Conservation (phyloP, 495 filamentous ascomycete species). For the Penicillium subrubescens region DNA sequence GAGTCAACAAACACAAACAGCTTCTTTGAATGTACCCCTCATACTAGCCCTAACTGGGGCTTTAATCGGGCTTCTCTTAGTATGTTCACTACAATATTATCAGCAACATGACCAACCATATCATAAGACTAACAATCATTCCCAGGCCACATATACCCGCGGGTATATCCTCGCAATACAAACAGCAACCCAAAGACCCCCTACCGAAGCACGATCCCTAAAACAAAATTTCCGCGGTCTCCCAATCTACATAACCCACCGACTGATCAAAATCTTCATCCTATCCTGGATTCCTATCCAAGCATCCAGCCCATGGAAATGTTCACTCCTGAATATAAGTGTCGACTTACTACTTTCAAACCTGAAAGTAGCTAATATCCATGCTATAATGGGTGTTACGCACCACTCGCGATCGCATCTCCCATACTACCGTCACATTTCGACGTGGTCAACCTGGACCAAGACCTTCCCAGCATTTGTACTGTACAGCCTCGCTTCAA, state of each 20-base stretch:
- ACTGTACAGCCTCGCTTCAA: conserved; percentile 8
- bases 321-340: background rate
- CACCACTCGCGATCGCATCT: background rate
- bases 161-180: conserved; percentile 3
- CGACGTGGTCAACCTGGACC: conserved; percentile 2
- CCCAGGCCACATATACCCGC: conserved; percentile 3
- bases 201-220: background rate
- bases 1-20: background rate
- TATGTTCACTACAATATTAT: background rate
- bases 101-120: background rate
- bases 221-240: conserved; percentile 9
- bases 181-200: background rate
- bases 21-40: background rate
- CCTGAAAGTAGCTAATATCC: conserved; percentile 13
- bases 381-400: conserved; percentile 1
- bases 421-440: background rate
- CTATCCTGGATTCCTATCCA: background rate
- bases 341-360: conserved; percentile 10
- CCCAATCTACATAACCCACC: conserved; percentile 10
- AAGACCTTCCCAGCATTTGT: conserved; percentile 7
- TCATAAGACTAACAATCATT: background rate
- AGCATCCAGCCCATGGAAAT: background rate
- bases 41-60: background rate
- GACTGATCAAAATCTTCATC: conserved; percentile 4
- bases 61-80: background rate